These are phyloP conservation scores for Mycena capillaripes DNA, from an alignment of 768 basidiomycete genomes.

Conservation along the genomic window DNA sequence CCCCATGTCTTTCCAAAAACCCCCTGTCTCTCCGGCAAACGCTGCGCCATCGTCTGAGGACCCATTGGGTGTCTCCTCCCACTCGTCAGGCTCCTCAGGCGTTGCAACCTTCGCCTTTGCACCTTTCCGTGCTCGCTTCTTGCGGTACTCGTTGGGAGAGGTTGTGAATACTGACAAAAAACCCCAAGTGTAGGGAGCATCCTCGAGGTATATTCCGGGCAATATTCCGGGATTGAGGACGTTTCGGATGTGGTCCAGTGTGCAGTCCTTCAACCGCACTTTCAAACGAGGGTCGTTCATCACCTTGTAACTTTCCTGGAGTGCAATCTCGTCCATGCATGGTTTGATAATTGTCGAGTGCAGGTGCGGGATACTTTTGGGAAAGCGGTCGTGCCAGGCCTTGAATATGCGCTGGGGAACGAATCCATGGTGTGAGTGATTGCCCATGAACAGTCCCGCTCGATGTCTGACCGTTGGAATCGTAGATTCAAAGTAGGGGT, in stretches of 20 bases:
- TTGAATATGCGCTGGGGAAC: constrained; percentile 6
- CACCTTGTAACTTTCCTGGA: constrained; percentile 24
- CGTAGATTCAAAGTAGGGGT: too few species aligned
- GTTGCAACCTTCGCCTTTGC: not conserved
- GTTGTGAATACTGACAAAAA: constrained; percentile 7
- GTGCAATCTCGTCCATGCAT: constrained; percentile 25
- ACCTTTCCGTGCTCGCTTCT: constrained; percentile 8
- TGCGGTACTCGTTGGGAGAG: constrained; percentile 12
- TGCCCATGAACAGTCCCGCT: constrained; percentile 14
- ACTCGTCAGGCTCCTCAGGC: constrained; percentile 15
- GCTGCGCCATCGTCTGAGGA: not conserved
- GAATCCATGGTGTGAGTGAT: not conserved
- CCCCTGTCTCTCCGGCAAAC: constrained; percentile 19
- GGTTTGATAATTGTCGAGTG: constrained; percentile 2
- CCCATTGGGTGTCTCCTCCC: constrained; percentile 17
- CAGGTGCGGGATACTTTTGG: constrained; percentile 9
- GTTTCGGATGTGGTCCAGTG: not conserved
- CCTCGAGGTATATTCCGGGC: not conserved
- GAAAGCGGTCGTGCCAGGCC: constrained; percentile 15
- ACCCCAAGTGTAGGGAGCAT: constrained; percentile 12
- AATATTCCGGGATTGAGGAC: constrained; percentile 11
- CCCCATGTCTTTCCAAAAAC: constrained; percentile 25
- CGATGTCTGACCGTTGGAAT: constrained; percentile 12
- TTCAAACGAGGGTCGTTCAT: constrained; percentile 24
- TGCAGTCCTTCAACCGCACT: constrained; percentile 15